Evolutionary conservation across 164 flowering plant genomes (phyloP), one percentile per base, ranked within the genome.

Genomic region (Cinnamomum chago): DNA sequence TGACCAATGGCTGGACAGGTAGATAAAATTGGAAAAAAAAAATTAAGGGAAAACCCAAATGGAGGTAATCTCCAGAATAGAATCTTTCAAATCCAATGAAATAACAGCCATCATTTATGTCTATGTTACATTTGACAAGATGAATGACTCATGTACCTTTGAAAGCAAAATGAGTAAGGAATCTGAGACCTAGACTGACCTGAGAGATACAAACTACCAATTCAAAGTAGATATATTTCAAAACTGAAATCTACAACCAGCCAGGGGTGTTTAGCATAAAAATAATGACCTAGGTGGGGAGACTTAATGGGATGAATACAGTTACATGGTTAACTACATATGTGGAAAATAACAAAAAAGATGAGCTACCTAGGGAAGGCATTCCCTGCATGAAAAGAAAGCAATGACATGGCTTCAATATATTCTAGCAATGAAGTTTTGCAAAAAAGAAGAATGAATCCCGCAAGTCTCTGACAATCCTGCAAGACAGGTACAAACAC

Each of bases 381-480:
- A 20, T 47, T 24, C 28, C 51, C 18, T 18, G 68, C 52, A 60
- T 2, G 14, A 25, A 23, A 55, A 9, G 17, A 60, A 70, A 3
- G 50, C 28, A 13, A 27, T 18, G 40, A 22, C 40, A 40, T 47
- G 55, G 58, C 58, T 28, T 67, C 47, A 33, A 25, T 5, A 68
- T 40, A 40, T 60, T 70, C 18, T 13, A 33, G 50, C 73, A 51
- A 33, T 10, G 62, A 17, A 33, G 25, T 20, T 33, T 33, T 20
- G 66, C 64, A 55, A 66, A 71, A 71, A 65, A 70, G 66, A 71
- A 40, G 47, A 65, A 30, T 33, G 74, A 67, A 65, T 23, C 20
- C 25, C 30, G 25, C 58, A 40, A 62, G 58, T 55, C 40, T 23
- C 60, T 71, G 35, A 58, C 52, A 17, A 18, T 55, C 74, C 71